phyloP scores from a whole-genome alignment of 163 green algal genomes.

The Scenedesmus sp. region DNA sequence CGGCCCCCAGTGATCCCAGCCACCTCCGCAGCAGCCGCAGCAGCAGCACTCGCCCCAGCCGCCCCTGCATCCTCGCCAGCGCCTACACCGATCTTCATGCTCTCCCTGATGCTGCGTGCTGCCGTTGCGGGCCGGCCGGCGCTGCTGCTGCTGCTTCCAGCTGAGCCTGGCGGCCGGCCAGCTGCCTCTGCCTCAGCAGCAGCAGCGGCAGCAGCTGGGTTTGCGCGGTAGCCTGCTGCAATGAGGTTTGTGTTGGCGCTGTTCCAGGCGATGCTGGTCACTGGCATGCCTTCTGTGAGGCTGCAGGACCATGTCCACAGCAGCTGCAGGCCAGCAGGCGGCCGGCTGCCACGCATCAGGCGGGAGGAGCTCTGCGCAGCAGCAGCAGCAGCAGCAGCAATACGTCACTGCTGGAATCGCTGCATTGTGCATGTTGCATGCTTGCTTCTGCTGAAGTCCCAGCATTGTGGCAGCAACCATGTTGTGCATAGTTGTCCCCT shows the following conservation, averaged over 20 bases:
- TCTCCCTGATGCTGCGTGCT: neutral
- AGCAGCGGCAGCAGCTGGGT: conserved; percentile 65
- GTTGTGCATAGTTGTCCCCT: no score
- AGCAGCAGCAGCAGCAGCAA: neutral
- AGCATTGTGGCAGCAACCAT: neutral
- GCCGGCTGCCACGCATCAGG: conserved; percentile 34
- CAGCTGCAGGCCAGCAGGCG: conserved; percentile 60
- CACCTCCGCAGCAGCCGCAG: conserved; percentile 16
- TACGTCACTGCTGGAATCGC: neutral
- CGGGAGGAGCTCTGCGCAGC: conserved; percentile 43
- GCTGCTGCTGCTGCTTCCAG: conserved; percentile 4
- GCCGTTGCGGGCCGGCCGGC: neutral
- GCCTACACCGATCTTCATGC: neutral
- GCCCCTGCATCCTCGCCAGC: neutral
- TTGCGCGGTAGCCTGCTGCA: conserved; percentile 86
- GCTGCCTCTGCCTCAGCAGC: neutral
- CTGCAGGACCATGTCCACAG: conserved; percentile 83
- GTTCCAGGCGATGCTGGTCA: conserved; percentile 86
- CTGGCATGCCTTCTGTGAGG: conserved; percentile 66
- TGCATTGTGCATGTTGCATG: neutral
- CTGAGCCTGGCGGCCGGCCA: neutral
- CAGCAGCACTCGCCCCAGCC: neutral
- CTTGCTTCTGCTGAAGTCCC: no score
- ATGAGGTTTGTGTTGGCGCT: conserved; percentile 74
- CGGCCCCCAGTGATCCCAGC: neutral